phyloP scores from a whole-genome alignment of 192 early-diverging fungal genomes.

The Chytriomyces confervae region DNA sequence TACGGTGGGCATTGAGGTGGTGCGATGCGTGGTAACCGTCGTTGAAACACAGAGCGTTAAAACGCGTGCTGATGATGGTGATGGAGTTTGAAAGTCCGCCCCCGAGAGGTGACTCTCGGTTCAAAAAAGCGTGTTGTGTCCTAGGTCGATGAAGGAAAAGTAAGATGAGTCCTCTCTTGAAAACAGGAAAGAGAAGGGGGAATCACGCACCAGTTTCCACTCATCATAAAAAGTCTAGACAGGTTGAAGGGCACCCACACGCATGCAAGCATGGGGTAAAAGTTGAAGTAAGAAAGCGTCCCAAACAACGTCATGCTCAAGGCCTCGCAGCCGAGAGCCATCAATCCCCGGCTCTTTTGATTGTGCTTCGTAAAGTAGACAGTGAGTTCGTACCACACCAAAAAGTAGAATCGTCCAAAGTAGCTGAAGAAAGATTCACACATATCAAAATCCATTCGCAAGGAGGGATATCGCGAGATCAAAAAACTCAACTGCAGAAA shows the following conservation, averaged over 20 bases:
- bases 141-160: neutral
- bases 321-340: conserved; percentile 29
- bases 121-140: conserved; percentile 53
- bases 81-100: conserved; percentile 45
- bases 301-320: conserved; percentile 13
- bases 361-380: conserved; percentile 43
- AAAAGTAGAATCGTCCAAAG: conserved; percentile 46
- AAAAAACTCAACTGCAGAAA: conserved; percentile 40
- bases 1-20: conserved; percentile 49
- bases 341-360: conserved; percentile 15
- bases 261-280: conserved; percentile 23
- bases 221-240: conserved; percentile 51
- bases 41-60: conserved; percentile 49
- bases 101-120: conserved; percentile 38
- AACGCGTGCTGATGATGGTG: conserved; percentile 41
- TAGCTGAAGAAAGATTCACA: conserved; percentile 29
- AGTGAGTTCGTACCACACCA: conserved; percentile 37
- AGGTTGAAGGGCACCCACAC: conserved; percentile 42
- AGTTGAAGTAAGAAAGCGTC: conserved; percentile 25
- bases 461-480: conserved; percentile 15
- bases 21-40: conserved; percentile 59
- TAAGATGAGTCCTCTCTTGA: too few relatives aligned
- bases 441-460: neutral
- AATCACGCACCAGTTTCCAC: conserved; percentile 45
- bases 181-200: neutral